Base-by-base conservation (phyloP, 768 basidiomycete genomes). In the Boletus subcaerulescens region DNA sequence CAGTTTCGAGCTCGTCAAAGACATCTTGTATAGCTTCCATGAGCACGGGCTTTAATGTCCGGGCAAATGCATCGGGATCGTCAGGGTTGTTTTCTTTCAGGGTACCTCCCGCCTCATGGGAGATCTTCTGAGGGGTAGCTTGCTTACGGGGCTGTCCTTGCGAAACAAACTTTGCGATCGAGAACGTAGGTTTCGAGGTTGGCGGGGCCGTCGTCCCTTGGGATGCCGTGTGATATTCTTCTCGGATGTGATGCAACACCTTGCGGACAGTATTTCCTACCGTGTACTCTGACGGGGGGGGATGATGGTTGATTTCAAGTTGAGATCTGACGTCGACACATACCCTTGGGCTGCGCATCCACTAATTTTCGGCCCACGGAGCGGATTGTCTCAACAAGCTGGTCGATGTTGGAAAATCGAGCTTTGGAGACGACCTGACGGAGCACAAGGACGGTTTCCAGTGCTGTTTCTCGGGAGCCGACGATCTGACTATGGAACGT, bases 11-110 rank as follows among this genome's bases (percentile, higher is more conserved):
- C 71, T 99, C 97, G 60, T 97, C 93, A 43, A 97, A 79, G 17
- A 98, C 91, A 66, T 98, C 96, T 66, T 96, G 90, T 48, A 99
- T 95, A 8, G 94, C 97, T 71, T 97, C 93, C 80, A 98, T 93
- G 51, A 99, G 78, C 1, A 97, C 88, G 3, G 96, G 96, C 73
- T 95, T 97, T 48, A 98, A 70, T 35, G 81, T 82, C 39, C 79
- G 75, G 10, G 90, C 85, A 64, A 91, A 90, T 15, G 86, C 85
- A 64, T 91, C 88, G 0, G 86, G 87, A 69, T 91, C 89, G 52
- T 89, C 81, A 0, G 81, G 75, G 69, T 91, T 84, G 64, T 86
- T 79, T 68, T 90, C 87, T 58, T 79, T 84, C 42, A 89, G 68
- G 3, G 80, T 80, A 8, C 76, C 79, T 46, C 79, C 82, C 44